Evolutionary conservation across 352 stramenopile genomes (phyloP).

Genomic region (Phytopythium ostracodes): DNA sequence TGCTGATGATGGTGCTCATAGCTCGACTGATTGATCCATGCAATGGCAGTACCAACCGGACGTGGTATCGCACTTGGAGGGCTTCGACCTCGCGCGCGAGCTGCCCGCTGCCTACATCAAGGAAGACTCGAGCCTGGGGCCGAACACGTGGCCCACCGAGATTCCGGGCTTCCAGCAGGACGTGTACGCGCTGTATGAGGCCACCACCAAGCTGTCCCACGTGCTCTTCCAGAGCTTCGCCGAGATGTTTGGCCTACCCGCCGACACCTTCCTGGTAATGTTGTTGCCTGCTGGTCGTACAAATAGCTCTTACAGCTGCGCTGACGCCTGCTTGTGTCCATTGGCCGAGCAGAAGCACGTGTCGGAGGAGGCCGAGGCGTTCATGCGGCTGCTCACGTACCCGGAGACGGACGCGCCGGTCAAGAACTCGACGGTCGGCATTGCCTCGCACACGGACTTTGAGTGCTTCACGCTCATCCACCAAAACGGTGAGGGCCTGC

Average conservation of each 20-base stretch:
- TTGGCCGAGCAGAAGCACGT: constrained; percentile 49
- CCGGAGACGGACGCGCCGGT: constrained; percentile 35
- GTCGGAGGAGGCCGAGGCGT: constrained; percentile 62
- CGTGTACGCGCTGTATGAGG: constrained; percentile 69
- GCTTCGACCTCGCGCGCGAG: constrained; percentile 69
- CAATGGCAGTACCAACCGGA: constrained; percentile 60
- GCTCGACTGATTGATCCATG: not conserved
- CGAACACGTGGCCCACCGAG: constrained; percentile 72
- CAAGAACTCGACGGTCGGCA: constrained; percentile 69
- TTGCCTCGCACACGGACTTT: constrained; percentile 82
- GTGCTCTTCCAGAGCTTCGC: constrained; percentile 75
- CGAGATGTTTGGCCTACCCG: constrained; percentile 65
- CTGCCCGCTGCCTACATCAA: constrained; percentile 50
- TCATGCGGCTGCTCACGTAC: constrained; percentile 79
- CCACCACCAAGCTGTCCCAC: constrained; percentile 59
- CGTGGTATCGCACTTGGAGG: constrained; percentile 71
- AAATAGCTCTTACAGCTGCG: too few species aligned
- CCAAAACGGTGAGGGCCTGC: constrained; percentile 69
- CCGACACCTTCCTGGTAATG: constrained; percentile 57
- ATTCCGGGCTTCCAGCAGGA: constrained; percentile 57
- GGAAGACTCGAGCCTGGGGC: constrained; percentile 60
- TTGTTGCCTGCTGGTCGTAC: not conserved
- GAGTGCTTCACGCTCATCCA: constrained; percentile 87
- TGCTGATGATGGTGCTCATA: not conserved
- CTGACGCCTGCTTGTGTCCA: too few species aligned